Evolutionary conservation across 2,329 filamentous ascomycete species (phyloP).

Genomic region (Phyllosticta citribraziliensis): DNA sequence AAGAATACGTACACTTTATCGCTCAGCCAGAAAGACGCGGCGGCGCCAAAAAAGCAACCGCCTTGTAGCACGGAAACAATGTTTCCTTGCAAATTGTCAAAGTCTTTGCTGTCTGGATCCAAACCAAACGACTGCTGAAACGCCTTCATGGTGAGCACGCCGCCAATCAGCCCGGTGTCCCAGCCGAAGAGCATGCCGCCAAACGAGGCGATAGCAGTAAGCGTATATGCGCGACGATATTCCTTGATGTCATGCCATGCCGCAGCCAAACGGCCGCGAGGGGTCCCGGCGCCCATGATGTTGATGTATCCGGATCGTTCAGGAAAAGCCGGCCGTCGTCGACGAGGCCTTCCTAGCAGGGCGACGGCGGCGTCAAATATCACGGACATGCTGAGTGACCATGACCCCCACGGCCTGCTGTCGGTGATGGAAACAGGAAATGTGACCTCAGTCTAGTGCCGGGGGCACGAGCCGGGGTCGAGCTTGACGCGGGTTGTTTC

Average conservation of each 20-base stretch:
- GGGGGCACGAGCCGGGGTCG: not conserved
- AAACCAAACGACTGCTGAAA: constrained; percentile 35
- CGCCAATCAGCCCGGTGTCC: constrained; percentile 23
- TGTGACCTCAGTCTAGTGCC: not conserved
- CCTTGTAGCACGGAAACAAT: constrained; percentile 36
- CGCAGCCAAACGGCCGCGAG: not conserved
- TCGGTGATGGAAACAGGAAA: not conserved
- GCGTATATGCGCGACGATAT: constrained; percentile 30
- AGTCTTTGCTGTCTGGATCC: constrained; percentile 21
- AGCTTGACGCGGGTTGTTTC: not conserved
- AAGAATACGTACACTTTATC: constrained; percentile 24
- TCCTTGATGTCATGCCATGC: constrained; percentile 25
- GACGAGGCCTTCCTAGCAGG: not conserved
- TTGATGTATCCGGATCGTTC: not conserved
- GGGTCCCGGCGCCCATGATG: not conserved
- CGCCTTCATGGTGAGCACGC: constrained; percentile 33
- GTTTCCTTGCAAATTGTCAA: constrained; percentile 33
- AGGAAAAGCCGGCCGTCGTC: not conserved
- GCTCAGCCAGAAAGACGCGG: constrained; percentile 32
- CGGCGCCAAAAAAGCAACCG: constrained; percentile 36
- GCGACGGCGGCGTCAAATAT: not conserved
- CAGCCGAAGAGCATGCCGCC: constrained; percentile 26
- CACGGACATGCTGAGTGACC: not conserved
- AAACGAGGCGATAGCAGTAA: constrained; percentile 34
- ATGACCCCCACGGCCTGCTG: not conserved